These are phyloP conservation scores for Xylariales sp. DNA, from an alignment of 2,329 filamentous ascomycete species.

Conservation along the genomic window DNA sequence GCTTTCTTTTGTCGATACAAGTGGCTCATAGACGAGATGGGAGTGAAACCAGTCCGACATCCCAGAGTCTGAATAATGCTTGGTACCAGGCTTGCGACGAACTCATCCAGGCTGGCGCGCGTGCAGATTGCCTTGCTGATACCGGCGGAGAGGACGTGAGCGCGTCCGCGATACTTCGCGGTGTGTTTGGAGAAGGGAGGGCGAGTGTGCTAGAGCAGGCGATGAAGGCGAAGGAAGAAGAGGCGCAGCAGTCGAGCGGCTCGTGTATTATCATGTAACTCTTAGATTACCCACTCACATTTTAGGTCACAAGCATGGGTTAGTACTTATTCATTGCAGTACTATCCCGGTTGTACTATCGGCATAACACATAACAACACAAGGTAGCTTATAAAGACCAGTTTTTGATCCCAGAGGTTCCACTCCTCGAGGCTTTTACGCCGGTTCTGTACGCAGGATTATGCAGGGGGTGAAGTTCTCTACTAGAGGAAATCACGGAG, in stretches of 20 bases:
- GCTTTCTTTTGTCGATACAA: not conserved
- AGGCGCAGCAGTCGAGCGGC: not conserved
- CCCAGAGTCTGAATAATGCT: not conserved
- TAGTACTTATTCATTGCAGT: no score
- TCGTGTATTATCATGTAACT: not conserved
- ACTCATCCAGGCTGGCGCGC: not conserved
- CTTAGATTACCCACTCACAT: not conserved
- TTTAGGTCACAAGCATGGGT: no score
- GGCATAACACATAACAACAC: no score
- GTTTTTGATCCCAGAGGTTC: no score
- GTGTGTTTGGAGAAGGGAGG: not conserved
- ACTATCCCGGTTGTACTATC: no score
- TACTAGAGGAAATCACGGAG: no score
- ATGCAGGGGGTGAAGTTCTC: no score
- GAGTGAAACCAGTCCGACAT: no score
- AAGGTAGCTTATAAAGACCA: no score
- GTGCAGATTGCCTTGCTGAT: not conserved
- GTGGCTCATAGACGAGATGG: no score
- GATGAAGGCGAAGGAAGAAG: not conserved
- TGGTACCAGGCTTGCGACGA: not conserved
- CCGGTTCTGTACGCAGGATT: no score
- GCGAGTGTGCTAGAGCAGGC: not conserved
- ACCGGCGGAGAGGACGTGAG: not conserved
- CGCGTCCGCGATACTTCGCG: not conserved
- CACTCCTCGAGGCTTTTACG: no score